These are phyloP conservation scores for Candida jianshihensis DNA, from an alignment of 805 yeast species.

Conservation along the genomic window DNA sequence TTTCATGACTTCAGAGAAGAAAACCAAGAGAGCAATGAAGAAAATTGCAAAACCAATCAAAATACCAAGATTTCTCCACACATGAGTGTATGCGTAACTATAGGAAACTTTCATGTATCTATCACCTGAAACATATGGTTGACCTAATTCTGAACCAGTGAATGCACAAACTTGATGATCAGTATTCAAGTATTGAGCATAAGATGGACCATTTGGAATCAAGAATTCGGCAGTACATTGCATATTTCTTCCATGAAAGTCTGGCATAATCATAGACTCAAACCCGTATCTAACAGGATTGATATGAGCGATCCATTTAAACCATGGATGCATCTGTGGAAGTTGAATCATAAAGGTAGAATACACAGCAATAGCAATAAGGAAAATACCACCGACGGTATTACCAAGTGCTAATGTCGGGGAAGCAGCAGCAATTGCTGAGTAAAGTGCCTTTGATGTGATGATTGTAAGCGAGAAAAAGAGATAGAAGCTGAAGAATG, in stretches of 20 bases:
- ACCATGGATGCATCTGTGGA: slow-evolving; percentile 62
- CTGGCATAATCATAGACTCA: slow-evolving; percentile 58
- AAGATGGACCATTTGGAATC: slow-evolving; percentile 55
- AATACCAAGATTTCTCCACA: slow-evolving; percentile 77
- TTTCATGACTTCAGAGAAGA: slow-evolving; percentile 42
- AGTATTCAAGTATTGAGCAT: slow-evolving; percentile 28
- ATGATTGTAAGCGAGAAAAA: slow-evolving; percentile 37
- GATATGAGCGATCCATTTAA: slow-evolving; percentile 52
- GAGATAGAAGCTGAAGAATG: slow-evolving; percentile 36
- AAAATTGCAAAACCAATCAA: slow-evolving; percentile 41
- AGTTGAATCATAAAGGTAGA: slow-evolving; percentile 58
- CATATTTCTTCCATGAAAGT: slow-evolving; percentile 50
- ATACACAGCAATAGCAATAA: slow-evolving; percentile 45
- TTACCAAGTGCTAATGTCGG: slow-evolving; percentile 49
- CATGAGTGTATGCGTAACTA: slow-evolving; percentile 47
- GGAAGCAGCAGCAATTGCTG: slow-evolving; percentile 42
- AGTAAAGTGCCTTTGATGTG: slow-evolving; percentile 42
- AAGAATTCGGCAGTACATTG: slow-evolving; percentile 36
- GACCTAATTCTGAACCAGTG: slow-evolving; percentile 54
- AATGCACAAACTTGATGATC: slow-evolving; percentile 46
- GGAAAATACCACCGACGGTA: slow-evolving; percentile 46
- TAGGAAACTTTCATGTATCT: slow-evolving; percentile 41
- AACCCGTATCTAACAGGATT: slow-evolving; percentile 51
- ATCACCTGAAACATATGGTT: slow-evolving; percentile 46
- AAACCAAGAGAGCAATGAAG: slow-evolving; percentile 46